Percentiles rank a stretch among this genome's conserved stretches.
phyloP scores from a whole-genome alignment of 768 basidiomycete species.

The Dioszegia hungarica region DNA sequence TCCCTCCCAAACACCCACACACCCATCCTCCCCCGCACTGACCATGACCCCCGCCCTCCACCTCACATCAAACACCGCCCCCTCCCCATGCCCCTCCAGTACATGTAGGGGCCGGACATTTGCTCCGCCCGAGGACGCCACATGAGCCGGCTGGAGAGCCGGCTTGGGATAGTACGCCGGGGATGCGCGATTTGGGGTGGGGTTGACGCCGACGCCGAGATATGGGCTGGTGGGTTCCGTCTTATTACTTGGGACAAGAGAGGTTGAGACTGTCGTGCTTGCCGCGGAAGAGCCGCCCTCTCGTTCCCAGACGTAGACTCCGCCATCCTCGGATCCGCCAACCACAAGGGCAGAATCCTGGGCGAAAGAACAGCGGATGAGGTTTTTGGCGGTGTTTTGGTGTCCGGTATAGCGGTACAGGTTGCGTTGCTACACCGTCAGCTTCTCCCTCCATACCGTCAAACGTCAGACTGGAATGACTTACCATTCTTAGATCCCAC shows the following conservation, averaged over 20 bases:
- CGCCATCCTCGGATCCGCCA: slow-evolving; percentile 46
- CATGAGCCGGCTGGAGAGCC: neutral
- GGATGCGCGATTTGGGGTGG: neutral
- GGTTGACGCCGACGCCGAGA: neutral
- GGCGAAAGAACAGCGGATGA: slow-evolving; percentile 42
- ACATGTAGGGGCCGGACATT: slow-evolving; percentile 26
- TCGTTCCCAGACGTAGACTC: slow-evolving; percentile 43
- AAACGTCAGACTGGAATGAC: neutral
- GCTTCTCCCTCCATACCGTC: neutral
- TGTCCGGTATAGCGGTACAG: slow-evolving; percentile 45
- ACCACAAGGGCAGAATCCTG: slow-evolving; percentile 27
- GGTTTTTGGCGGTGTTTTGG: slow-evolving; percentile 48
- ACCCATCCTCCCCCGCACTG: slow-evolving; percentile 39
- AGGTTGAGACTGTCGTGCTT: neutral
- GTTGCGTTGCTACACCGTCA: slow-evolving; percentile 32
- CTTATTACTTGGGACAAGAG: neutral
- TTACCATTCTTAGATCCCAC: slow-evolving; percentile 47
- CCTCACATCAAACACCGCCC: slow-evolving; percentile 39
- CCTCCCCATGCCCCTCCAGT: slow-evolving; percentile 31
- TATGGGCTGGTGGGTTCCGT: neutral
- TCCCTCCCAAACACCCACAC: slow-evolving; percentile 32
- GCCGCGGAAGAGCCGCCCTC: slow-evolving; percentile 15
- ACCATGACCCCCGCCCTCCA: slow-evolving; percentile 32
- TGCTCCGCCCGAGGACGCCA: slow-evolving; percentile 7
- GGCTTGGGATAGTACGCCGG: slow-evolving; percentile 30